Percentiles rank a stretch among this genome's conserved stretches.
These are phyloP conservation scores for Coemansia nantahalensis DNA, from an alignment of 192 early-diverging fungal genomes.

Conservation along the genomic window DNA sequence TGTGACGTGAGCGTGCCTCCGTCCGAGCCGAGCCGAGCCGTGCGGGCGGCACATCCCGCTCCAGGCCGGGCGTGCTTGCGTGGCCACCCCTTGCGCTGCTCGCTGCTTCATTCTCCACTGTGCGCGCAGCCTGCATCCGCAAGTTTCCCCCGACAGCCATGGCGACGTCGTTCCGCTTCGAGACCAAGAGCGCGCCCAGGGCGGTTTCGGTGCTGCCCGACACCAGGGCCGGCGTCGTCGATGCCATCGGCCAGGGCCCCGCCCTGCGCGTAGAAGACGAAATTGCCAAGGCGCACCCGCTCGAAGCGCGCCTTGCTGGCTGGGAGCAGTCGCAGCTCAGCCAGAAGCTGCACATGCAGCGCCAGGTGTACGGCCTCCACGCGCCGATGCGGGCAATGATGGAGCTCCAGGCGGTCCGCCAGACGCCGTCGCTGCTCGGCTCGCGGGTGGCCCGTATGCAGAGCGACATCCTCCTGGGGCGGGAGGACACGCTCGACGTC, in stretches of 20 bases:
- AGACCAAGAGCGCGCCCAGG: slow-evolving; percentile 9
- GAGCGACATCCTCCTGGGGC: slow-evolving; percentile 84
- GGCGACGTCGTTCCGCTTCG: slow-evolving; percentile 39
- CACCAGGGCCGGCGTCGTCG: slow-evolving; percentile 14
- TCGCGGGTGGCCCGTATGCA: slow-evolving; percentile 49
- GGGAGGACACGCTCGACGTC: slow-evolving; percentile 85
- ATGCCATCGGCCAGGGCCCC: slow-evolving; percentile 31
- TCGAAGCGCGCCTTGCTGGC: slow-evolving; percentile 71
- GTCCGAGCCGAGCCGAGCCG: no score
- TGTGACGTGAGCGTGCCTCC: no score
- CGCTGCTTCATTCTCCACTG: background rate
- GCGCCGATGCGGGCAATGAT: slow-evolving; percentile 92
- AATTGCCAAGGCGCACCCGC: slow-evolving; percentile 62
- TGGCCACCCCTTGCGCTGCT: background rate
- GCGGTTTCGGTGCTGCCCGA: slow-evolving; percentile 29
- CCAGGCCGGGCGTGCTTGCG: no score
- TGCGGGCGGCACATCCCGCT: no score
- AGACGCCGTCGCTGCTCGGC: slow-evolving; percentile 19
- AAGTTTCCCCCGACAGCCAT: slow-evolving; percentile 4
- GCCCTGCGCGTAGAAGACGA: slow-evolving; percentile 18
- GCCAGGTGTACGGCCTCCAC: slow-evolving; percentile 81
- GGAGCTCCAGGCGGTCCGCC: slow-evolving; percentile 67
- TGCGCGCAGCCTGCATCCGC: background rate
- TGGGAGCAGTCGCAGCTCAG: slow-evolving; percentile 84
- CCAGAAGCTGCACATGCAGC: slow-evolving; percentile 77